Percentiles rank a stretch among this genome's conserved stretches.
phyloP scores from a whole-genome alignment of 495 filamentous ascomycete species.

The Monascus purpureus region DNA sequence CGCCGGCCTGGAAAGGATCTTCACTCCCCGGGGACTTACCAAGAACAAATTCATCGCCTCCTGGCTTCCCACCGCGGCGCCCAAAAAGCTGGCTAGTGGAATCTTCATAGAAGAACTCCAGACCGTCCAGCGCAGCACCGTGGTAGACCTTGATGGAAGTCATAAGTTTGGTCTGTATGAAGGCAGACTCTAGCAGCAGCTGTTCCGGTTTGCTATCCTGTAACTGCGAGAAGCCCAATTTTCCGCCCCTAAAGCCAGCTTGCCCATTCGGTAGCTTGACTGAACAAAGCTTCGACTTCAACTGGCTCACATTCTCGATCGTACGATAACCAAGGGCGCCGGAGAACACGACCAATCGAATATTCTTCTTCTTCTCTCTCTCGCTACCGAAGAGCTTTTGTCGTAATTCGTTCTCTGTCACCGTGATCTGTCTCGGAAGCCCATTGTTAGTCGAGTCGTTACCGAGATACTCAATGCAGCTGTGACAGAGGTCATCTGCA shows the following conservation, averaged over 20 bases:
- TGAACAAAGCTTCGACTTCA: constrained; percentile 55
- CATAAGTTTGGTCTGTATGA: constrained; percentile 58
- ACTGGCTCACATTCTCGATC: constrained; percentile 54
- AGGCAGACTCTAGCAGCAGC: constrained; percentile 56
- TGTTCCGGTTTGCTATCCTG: constrained; percentile 59
- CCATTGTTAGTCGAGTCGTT: constrained; percentile 42
- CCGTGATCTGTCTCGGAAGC: constrained; percentile 52
- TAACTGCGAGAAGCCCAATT: constrained; percentile 60
- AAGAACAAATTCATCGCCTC: constrained; percentile 64
- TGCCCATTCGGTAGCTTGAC: constrained; percentile 65
- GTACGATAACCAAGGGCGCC: constrained; percentile 55
- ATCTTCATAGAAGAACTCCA: constrained; percentile 93
- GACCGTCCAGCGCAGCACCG: constrained; percentile 62
- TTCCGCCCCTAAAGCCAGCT: constrained; percentile 59
- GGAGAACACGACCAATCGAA: constrained; percentile 63
- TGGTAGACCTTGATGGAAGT: constrained; percentile 65
- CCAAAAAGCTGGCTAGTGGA: constrained; percentile 79
- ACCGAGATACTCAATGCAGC: constrained; percentile 65
- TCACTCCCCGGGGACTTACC: constrained; percentile 33
- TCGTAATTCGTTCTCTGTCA: constrained; percentile 65
- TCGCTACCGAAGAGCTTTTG: constrained; percentile 47
- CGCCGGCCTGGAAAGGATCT: neutral
- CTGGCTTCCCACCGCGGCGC: constrained; percentile 59
- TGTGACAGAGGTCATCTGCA: constrained; percentile 58
- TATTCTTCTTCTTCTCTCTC: constrained; percentile 50